Evolutionary conservation across 2,329 filamentous ascomycete species (phyloP), one percentile per base, ranked within the genome.

Genomic region (Aspergillus melleus): DNA sequence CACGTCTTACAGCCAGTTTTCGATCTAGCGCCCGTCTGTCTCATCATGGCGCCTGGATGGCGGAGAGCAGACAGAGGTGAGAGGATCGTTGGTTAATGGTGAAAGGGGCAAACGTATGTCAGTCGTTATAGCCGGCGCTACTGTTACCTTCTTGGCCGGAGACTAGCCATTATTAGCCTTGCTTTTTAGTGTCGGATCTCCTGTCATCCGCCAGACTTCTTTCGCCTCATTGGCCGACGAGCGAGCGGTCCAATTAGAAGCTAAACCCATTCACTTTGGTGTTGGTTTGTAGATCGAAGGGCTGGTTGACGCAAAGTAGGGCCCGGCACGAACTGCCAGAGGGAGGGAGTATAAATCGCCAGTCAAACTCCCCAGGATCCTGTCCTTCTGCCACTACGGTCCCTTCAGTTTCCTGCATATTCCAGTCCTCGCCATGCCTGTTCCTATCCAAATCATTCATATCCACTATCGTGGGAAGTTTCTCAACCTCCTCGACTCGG

Each of bases 1-100:
- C 58, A 60, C 20, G 58, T 60, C 12, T 46, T 39, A 32, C 58
- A 60, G 2, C 58, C 58, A 11, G 58, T 60, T 29, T 30, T 30
- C 8, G 32, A 51, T 46, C 52, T 12, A 12, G 29, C 10, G 5
- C 44, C 42, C 16, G 8, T 22, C 5, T 10, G 24, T 20, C 16
- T 42, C 1, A n/a, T 14, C 36, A 42, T 42, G 32, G 16, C 24
- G 6, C 29, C 16, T 16, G 8, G 12, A 16, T 29, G 26, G 26
- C 26, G 26, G 26, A 29, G 26, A 29, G 26, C 26, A 29, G 26
- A 9, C 8, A 29, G 26, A 9, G 19, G 47, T 16, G 32, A 16
- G 32, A 36, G 32, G 32, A 6, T 14, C 14, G 32, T 36, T 36
- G 32, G 26, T 29, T 29, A 29, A 29, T 29, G 6, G 26, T 2